Evolutionary conservation across 345 rosid genomes (phyloP), one percentile per base, ranked within the genome.

Genomic region (Boechera divaricarpa): DNA sequence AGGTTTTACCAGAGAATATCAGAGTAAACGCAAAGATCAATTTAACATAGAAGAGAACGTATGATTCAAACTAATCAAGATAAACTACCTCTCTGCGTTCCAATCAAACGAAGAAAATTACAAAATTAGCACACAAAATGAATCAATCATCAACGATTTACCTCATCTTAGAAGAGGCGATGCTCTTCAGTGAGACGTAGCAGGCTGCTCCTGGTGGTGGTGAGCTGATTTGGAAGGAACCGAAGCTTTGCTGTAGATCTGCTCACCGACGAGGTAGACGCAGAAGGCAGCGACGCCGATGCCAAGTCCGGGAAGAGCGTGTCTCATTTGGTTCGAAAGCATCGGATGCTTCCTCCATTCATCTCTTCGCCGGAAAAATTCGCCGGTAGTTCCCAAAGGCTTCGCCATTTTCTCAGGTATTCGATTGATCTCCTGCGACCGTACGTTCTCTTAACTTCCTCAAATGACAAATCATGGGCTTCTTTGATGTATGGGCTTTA

Each of bases 341-440:
- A 87, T 89, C 47, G 98, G 98, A 59, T 94, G 98, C 86, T 83
- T 94, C 85, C 98, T 84, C 98, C 96, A 92, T 67, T 84, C 87
- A 49, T 92, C 98, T 77, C 98, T 90, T 64, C 97, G 86, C 86
- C 79, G 86, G 93, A 94, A 94, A 83, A 94, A 94, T 74, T 94
- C 97, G 2, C 98, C 98, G 0, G 98, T 94, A 1, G 87, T 81
- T 45, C 95, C 95, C 78, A 89, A 72, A 58, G 85, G 84, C 45
- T 87, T 92, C 78, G 86, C 91, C 91, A 86, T 79, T 41, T 62
- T 51, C 73, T 5, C 70, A 48, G 8, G 51, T 61, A 0, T 39
- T 60, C 63, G 63, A 68, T 60, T 39, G 4, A n/a, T 32, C 28
- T 52, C 55, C 62, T 52, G 62, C 47, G 62, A 58, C 68, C 47